Conservation (phyloP, 2,329 filamentous ascomycete genomes). For the Fusarium sp. region DNA sequence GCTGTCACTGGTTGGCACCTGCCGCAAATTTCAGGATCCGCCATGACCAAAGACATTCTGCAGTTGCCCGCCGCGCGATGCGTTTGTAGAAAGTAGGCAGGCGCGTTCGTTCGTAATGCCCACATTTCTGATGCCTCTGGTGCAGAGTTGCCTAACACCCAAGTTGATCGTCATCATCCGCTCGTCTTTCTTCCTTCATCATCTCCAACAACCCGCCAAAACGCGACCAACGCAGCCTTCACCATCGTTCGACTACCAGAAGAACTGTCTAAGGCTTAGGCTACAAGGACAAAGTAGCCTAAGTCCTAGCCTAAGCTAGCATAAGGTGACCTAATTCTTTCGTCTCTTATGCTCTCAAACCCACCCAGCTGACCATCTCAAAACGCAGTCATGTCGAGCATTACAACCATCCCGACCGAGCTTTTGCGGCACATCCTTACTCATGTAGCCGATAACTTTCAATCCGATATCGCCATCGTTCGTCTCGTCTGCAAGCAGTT, state of each 20-base stretch:
- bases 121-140: no score
- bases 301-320: no score
- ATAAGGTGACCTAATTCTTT: background rate
- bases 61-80: no score
- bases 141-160: no score
- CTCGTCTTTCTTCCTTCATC: background rate
- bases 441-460: background rate
- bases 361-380: background rate
- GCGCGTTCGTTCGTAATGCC: no score
- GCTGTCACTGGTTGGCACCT: background rate
- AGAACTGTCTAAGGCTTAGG: no score
- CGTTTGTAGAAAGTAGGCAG: no score
- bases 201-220: background rate
- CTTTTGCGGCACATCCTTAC: background rate
- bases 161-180: fast-evolving
- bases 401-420: background rate
- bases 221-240: background rate
- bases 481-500: background rate
- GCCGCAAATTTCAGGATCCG: background rate
- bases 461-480: background rate
- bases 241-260: background rate
- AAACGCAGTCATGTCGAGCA: no score
- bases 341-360: background rate
- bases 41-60: no score
- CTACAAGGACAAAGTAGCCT: background rate